Percentiles rank a stretch among this genome's conserved stretches.
These are phyloP conservation scores for Penicillium sp. DNA, from an alignment of 2,329 filamentous ascomycete genomes.

Conservation along the genomic window DNA sequence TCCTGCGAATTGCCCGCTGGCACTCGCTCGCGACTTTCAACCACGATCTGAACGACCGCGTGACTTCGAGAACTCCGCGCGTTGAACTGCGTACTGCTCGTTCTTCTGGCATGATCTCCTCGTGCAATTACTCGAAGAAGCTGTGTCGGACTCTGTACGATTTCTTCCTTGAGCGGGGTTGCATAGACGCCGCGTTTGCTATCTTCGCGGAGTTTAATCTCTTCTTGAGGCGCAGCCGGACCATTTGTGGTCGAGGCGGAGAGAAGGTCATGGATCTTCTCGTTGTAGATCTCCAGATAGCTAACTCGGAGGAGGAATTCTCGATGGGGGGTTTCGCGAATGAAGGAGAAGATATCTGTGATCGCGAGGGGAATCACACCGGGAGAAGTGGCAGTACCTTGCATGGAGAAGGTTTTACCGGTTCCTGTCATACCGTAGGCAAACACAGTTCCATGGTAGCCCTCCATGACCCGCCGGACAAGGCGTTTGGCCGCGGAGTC, in stretches of 20 bases:
- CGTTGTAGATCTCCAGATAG: slow-evolving; percentile 98
- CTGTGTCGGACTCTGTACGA: slow-evolving; percentile 96
- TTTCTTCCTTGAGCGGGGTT: slow-evolving; percentile 93
- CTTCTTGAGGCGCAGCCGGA: slow-evolving; percentile 65
- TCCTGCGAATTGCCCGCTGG: slow-evolving; percentile 56
- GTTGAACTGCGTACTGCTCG: slow-evolving; percentile 96
- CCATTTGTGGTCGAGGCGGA: slow-evolving; percentile 66
- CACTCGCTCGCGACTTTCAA: slow-evolving; percentile 88
- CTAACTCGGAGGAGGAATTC: slow-evolving; percentile 95
- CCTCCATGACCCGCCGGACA: slow-evolving; percentile 96
- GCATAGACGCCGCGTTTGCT: slow-evolving; percentile 96
- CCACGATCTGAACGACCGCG: slow-evolving; percentile 96
- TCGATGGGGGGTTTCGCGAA: slow-evolving; percentile 89
- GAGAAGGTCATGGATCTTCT: slow-evolving; percentile 91
- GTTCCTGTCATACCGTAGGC: slow-evolving; percentile 99
- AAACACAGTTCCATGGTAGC: slow-evolving; percentile 97
- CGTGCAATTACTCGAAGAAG: slow-evolving; percentile 90
- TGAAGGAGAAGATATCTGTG: slow-evolving; percentile 98
- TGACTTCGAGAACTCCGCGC: slow-evolving; percentile 95
- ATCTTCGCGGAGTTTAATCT: slow-evolving; percentile 96
- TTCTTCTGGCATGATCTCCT: slow-evolving; percentile 85
- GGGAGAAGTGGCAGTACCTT: slow-evolving; percentile 90
- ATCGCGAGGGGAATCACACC: slow-evolving; percentile 97
- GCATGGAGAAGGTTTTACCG: slow-evolving; percentile 99
- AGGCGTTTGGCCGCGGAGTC: slow-evolving; percentile 91